These are phyloP conservation scores for Boletus tomentosulus DNA, from an alignment of 768 basidiomycete species.

Conservation along the genomic window DNA sequence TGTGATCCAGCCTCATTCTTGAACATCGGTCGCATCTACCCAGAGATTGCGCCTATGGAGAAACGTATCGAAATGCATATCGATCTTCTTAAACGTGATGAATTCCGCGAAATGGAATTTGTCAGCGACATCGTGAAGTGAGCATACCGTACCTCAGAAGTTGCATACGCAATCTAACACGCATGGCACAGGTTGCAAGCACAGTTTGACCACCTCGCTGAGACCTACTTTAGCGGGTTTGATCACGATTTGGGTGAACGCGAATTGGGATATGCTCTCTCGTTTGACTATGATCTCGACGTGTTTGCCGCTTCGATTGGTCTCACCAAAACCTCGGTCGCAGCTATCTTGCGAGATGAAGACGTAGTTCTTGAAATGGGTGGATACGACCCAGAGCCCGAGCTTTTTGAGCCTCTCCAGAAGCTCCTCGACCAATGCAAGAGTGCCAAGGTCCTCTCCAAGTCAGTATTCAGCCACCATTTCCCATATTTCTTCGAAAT, in stretches of 20 bases:
- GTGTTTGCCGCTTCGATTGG: constrained; percentile 91
- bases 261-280: constrained; percentile 75
- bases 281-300: constrained; percentile 90
- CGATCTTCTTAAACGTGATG: constrained; percentile 76
- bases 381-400: constrained; percentile 67
- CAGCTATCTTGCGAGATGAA: constrained; percentile 68
- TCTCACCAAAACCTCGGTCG: constrained; percentile 81
- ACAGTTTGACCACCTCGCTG: constrained; percentile 89
- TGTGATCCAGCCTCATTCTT: constrained; percentile 86
- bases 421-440: constrained; percentile 78
- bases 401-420: constrained; percentile 79
- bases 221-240: constrained; percentile 77
- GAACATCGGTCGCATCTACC: constrained; percentile 74
- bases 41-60: constrained; percentile 85
- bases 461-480: constrained; percentile 40
- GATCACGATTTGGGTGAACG: constrained; percentile 89
- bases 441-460: constrained; percentile 74
- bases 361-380: constrained; percentile 74
- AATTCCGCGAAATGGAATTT: constrained; percentile 92
- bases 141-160: constrained; percentile 24
- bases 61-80: constrained; percentile 91
- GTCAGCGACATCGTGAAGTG: constrained; percentile 86
- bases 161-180: not conserved
- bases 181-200: constrained; percentile 68
- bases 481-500: not conserved